Conservation (phyloP, 2,329 filamentous ascomycete genomes). For the Fusarium goolgardi region DNA sequence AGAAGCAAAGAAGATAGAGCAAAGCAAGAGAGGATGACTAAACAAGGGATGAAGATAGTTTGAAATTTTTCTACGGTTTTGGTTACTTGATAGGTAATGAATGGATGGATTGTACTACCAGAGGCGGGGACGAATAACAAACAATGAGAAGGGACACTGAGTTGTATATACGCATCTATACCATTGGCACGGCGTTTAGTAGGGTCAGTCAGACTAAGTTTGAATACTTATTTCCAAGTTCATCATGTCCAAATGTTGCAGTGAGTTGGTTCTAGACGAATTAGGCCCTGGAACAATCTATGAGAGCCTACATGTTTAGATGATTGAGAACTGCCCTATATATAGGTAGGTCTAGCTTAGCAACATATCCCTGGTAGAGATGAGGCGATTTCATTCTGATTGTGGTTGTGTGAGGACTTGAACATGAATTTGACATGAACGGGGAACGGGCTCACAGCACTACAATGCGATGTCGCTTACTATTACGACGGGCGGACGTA, state of each 20-base stretch:
- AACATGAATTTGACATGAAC: neutral
- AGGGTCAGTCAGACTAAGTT: conserved; percentile 42
- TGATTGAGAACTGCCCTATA: neutral
- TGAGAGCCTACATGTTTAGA: neutral
- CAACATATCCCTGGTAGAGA: neutral
- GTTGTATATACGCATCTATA: conserved; percentile 54
- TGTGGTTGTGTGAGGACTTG: neutral
- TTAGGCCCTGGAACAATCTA: neutral
- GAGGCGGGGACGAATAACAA: conserved; percentile 26
- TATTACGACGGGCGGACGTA: neutral
- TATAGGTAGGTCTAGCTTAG: neutral
- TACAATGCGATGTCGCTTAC: neutral
- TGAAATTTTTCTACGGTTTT: conserved; percentile 29
- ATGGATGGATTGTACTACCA: conserved; percentile 34
- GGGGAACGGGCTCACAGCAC: neutral
- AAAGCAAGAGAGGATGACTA: neutral
- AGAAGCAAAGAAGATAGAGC: conserved; percentile 57
- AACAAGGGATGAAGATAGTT: conserved; percentile 31
- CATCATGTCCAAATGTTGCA: neutral
- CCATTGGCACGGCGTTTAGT: conserved; percentile 54
- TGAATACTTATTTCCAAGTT: conserved; percentile 41
- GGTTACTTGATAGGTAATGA: conserved; percentile 30
- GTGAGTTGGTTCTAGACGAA: neutral
- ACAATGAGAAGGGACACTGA: conserved; percentile 36
- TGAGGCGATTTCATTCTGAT: neutral